Percentiles rank a stretch among this genome's conserved stretches.
Conservation (phyloP, 2,329 filamentous ascomycete genomes). For the Madurella fahalii region DNA sequence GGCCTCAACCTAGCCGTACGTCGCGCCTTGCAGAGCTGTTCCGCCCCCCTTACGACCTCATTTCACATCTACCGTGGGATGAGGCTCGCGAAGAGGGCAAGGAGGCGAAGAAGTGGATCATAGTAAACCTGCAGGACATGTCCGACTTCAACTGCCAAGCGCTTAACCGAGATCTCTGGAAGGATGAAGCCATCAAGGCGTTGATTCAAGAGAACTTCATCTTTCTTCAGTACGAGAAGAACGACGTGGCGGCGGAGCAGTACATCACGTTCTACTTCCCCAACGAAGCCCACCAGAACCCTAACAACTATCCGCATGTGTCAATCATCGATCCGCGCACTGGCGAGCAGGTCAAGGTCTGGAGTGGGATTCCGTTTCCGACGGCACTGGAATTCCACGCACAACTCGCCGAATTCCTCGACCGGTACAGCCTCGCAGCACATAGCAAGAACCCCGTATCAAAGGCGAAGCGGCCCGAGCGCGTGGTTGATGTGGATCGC, state of each 20-base stretch:
- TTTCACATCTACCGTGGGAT: constrained; percentile 76
- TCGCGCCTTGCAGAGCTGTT: constrained; percentile 86
- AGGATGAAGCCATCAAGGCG: constrained; percentile 72
- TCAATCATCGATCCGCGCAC: constrained; percentile 93
- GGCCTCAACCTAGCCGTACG: constrained; percentile 65
- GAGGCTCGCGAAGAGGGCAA: constrained; percentile 81
- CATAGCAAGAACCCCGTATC: constrained; percentile 92
- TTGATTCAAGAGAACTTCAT: constrained; percentile 88
- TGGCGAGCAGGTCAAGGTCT: constrained; percentile 94
- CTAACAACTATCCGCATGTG: constrained; percentile 92
- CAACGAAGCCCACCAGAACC: constrained; percentile 64
- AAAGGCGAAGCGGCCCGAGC: constrained; percentile 63
- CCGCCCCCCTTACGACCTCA: constrained; percentile 86
- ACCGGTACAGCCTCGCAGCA: constrained; percentile 84
- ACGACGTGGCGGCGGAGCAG: constrained; percentile 70
- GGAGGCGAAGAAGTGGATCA: constrained; percentile 84
- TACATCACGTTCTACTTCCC: constrained; percentile 90
- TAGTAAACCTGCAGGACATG: constrained; percentile 93
- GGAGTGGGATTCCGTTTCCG: constrained; percentile 81
- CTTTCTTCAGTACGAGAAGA: constrained; percentile 90
- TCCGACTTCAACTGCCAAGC: constrained; percentile 92
- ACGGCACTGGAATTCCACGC: constrained; percentile 77
- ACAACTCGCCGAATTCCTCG: constrained; percentile 92
- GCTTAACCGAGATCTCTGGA: constrained; percentile 94
- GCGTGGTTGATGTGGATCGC: constrained; percentile 68